Base-by-base conservation (phyloP, 2,329 filamentous ascomycete genomes). In the Pyrenophora teres region DNA sequence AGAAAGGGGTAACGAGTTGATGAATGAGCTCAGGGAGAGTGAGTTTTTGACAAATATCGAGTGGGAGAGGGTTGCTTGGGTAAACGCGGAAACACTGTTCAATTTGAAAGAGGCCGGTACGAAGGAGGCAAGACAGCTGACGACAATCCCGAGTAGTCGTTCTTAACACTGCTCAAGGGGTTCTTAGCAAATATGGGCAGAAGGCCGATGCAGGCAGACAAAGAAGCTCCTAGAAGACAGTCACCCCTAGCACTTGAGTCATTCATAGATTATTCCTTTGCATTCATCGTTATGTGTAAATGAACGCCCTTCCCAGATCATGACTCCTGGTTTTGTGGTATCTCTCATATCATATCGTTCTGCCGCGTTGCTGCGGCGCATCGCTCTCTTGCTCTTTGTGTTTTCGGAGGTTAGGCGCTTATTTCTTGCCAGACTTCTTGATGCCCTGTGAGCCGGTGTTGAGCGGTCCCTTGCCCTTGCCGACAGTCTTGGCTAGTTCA, bases 341-440 rank as follows among this genome's bases (percentile, higher is more conserved):
- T 70, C 65, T 60, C 54, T 49, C 51, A 55, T 56, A 46, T 56
- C 47, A 54, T 55, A 54, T 56, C 55, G 41, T 57, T 47, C 41
- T 52, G 43, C 47, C 36, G 39, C 41, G 31, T 31, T 37, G 50
- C 37, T 36, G 41, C 19, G 18, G 40, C 45, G 25, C 12, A 5
- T 47, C 31, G 30, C 25, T 21, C 19, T 37, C 19, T 38, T 42
- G 25, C 32, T 42, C 18, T 32, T 46, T 16, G 31, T 18, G 39
- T 6, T 23, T 30, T 30, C 27, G 27, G 10, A 6, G 15, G 32
- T n/a, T 21, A 30, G 18, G 30, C 55, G 64, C 57, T 69, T 66
- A 96, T 87, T 97, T 96, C 67, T 97, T 96, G 77, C 92, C 92
- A 57, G 89, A 94, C 85, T 96, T 97, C 87, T 97, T 97, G 81